Conservation (phyloP, 2,329 filamentous ascomycete species). For the Alternaria angustiovoidea region DNA sequence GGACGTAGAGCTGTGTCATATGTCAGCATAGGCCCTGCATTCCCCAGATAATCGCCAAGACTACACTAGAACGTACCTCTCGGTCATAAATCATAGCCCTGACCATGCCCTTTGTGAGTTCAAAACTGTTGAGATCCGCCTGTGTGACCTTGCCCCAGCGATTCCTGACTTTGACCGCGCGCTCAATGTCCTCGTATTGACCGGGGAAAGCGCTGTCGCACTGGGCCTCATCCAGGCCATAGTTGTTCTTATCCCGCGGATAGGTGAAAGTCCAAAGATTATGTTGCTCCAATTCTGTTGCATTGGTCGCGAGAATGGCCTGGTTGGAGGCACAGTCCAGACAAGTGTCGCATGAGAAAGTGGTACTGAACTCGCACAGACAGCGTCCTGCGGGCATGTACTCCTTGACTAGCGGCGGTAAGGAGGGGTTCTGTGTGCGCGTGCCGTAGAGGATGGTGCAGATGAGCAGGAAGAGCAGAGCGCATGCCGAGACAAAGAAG, state of each 20-base stretch:
- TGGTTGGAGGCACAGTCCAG: slow-evolving; percentile 43
- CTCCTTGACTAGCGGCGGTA: slow-evolving; percentile 43
- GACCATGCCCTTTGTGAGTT: slow-evolving; percentile 45
- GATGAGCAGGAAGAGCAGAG: slow-evolving; percentile 41
- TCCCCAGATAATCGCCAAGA: not conserved
- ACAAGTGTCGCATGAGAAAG: slow-evolving; percentile 43
- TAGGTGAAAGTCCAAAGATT: slow-evolving; percentile 42
- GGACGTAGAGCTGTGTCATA: slow-evolving; percentile 38
- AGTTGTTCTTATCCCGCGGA: slow-evolving; percentile 40
- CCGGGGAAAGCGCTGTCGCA: slow-evolving; percentile 44
- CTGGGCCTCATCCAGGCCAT: slow-evolving; percentile 41
- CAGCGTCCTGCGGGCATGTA: slow-evolving; percentile 45
- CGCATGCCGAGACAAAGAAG: slow-evolving; percentile 39
- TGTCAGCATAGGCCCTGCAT: slow-evolving; percentile 9
- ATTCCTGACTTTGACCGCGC: slow-evolving; percentile 34
- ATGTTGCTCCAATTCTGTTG: slow-evolving; percentile 24
- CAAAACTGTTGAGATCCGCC: slow-evolving; percentile 37
- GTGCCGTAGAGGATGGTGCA: slow-evolving; percentile 47
- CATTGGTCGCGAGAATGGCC: slow-evolving; percentile 25
- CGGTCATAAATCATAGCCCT: slow-evolving; percentile 42
- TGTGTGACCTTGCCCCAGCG: slow-evolving; percentile 38
- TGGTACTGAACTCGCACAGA: slow-evolving; percentile 44
- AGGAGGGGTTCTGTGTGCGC: slow-evolving; percentile 37
- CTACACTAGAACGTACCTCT: slow-evolving; percentile 31
- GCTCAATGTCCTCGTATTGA: slow-evolving; percentile 42